phyloP scores from a whole-genome alignment of 176 grass and related monocot species.

The Ensete glaucum region DNA sequence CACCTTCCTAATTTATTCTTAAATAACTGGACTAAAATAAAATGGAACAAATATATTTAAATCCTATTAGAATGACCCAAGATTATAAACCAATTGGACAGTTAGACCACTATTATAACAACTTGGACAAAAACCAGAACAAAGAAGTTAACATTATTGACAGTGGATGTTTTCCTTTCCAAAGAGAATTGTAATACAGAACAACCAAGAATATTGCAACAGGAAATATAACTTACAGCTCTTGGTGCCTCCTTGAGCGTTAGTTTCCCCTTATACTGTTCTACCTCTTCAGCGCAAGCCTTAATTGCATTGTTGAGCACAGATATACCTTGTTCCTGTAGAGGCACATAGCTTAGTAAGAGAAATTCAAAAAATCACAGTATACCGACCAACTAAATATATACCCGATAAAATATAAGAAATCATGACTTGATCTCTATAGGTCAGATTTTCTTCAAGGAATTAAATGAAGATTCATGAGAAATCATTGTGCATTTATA shows the following conservation, averaged over 20 bases:
- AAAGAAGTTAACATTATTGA: no score
- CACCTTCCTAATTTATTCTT: no score
- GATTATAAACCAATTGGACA: neutral
- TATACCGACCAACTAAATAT: neutral
- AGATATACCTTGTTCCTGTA: slow-evolving; percentile 69
- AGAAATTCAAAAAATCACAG: neutral
- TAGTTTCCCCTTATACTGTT: slow-evolving; percentile 25
- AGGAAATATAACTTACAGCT: slow-evolving; percentile 56
- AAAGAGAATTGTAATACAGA: no score
- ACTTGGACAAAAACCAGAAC: neutral
- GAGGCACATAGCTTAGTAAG: neutral
- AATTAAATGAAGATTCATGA: neutral
- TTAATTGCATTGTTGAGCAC: slow-evolving; percentile 74
- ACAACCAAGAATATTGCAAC: no score
- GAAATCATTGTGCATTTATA: neutral
- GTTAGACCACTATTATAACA: neutral
- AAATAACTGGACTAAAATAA: no score
- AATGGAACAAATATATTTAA: no score
- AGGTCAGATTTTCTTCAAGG: neutral
- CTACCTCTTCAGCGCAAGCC: slow-evolving; percentile 61
- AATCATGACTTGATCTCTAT: neutral
- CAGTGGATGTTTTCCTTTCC: no score
- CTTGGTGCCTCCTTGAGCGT: slow-evolving; percentile 73
- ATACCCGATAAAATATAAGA: neutral
- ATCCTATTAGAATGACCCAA: no score